Conservation (phyloP, 805 yeast species). For the Starmerella tilneyi region DNA sequence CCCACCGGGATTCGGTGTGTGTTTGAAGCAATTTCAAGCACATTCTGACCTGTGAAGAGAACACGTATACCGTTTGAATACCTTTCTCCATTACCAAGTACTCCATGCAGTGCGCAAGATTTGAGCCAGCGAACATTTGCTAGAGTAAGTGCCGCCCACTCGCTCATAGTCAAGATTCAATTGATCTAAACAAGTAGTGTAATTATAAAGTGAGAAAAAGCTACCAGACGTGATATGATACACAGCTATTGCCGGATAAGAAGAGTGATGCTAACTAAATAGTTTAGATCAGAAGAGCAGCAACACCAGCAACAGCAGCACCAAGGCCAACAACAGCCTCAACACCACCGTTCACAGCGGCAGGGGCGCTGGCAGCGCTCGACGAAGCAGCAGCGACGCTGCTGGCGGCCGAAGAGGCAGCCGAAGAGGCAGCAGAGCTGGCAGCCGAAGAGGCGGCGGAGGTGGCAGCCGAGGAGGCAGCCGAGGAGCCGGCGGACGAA, state of each 20-base stretch:
- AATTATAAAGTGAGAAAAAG: too few species aligned
- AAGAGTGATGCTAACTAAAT: neutral
- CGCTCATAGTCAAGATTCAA: too few species aligned
- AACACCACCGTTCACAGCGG: constrained; percentile 20
- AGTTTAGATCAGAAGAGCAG: constrained; percentile 24
- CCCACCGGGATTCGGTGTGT: too few species aligned
- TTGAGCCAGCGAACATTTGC: too few species aligned
- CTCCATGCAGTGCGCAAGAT: too few species aligned
- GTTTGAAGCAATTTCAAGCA: too few species aligned
- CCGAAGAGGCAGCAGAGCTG: constrained; percentile 15
- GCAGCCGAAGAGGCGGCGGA: constrained; percentile 13
- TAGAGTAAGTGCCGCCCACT: too few species aligned
- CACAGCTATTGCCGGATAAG: constrained; percentile 1
- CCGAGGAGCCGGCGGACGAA: constrained; percentile 8
- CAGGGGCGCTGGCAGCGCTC: constrained; percentile 14
- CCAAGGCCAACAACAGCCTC: constrained; percentile 22
- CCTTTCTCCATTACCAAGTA: too few species aligned
- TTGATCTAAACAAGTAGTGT: too few species aligned
- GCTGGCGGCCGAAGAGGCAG: constrained; percentile 9
- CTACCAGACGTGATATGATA: constrained; percentile 1
- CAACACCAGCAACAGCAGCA: constrained; percentile 25
- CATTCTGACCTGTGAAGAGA: too few species aligned
- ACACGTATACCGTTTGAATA: too few species aligned
- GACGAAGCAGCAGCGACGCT: constrained; percentile 9
- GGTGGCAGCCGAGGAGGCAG: constrained; percentile 13